Base-by-base conservation (phyloP, 768 basidiomycete species). In the Hygrocybe punicea region DNA sequence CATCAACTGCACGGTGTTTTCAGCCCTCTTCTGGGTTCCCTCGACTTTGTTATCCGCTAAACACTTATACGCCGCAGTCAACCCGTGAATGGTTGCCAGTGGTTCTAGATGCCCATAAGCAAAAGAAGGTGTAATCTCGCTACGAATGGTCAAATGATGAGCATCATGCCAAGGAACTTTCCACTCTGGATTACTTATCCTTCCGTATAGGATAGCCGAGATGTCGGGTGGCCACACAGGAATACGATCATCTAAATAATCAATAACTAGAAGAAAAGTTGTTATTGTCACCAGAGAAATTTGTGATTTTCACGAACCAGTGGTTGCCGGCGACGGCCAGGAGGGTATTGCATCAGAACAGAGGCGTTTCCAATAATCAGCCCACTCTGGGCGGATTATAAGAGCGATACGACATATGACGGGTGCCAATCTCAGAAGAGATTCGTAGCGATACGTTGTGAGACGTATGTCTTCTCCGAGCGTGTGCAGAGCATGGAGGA, bases 341-440 rank as follows among this genome's bases (percentile, higher is more conserved):
- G 70, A 67, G n/a, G 73, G 71, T 61, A 80, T 73, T 24, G 79
- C 78, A 45, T 81, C 79, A 3, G 92, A 89, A 62, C 84, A 84
- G 40, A 92, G 73, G 11, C 93, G 81, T 64, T 87, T 87, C 94
- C 93, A 96, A 66, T 94, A 94, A 71, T 97, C 93, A 6, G 83
- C 83, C 94, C 93, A 96, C 65, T 93, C 93, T 0, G 86, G 84
- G 17, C 89, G 82, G 14, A 91, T 80, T 13, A 82, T 73, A 21
- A 79, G 65, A 53, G 86, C 84, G 56, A 89, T 69, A 4, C 77
- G 75, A 65, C 86, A 87, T 29, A 91, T 79, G 29, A 89, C 61
- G 7, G 84, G 82, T 8, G 79, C 84, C 9, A 94, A 73, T 51
- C 74, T 71, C 40, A 80, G 63, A 36, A 94, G 73, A 2, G 79